Percentiles rank a stretch among this genome's conserved stretches.
phyloP scores from a whole-genome alignment of 2,329 filamentous ascomycete genomes.

The Exophiala alcalophila region DNA sequence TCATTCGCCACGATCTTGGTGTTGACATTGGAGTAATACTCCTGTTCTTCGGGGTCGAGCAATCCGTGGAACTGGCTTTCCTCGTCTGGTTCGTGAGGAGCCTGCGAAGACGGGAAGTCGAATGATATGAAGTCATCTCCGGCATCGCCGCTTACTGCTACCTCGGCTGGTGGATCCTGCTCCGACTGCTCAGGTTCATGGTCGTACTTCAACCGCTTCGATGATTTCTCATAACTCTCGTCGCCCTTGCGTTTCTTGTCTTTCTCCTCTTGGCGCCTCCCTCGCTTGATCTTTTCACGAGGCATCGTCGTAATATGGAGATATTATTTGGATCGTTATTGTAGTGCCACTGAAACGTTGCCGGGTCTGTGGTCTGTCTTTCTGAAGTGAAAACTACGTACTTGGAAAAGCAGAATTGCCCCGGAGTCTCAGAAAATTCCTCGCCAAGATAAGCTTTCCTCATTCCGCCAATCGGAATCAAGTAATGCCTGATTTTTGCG shows the following conservation, averaged over 20 bases:
- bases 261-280: constrained; percentile 41
- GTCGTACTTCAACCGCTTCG: constrained; percentile 42
- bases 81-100: constrained; percentile 24
- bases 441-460: too few species aligned
- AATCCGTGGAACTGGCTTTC: constrained; percentile 87
- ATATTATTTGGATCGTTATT: too few species aligned
- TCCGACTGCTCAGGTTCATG: constrained; percentile 29
- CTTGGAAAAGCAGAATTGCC: too few species aligned
- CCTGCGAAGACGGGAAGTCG: constrained; percentile 26
- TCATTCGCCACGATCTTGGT: constrained; percentile 86
- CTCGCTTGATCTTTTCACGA: constrained; percentile 48
- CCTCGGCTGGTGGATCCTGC: constrained; percentile 22
- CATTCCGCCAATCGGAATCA: too few species aligned
- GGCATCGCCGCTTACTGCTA: constrained; percentile 25
- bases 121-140: constrained; percentile 42
- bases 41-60: constrained; percentile 87
- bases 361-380: too few species aligned
- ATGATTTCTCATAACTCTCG: constrained; percentile 34
- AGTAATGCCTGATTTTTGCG: too few species aligned
- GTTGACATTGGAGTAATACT: constrained; percentile 89
- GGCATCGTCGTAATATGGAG: too few species aligned
- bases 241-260: constrained; percentile 40
- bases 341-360: constrained; percentile 1
- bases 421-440: too few species aligned
- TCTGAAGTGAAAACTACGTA: too few species aligned